These are phyloP conservation scores for Talaromyces sp. DNA, from an alignment of 2,329 filamentous ascomycete genomes.

Conservation along the genomic window DNA sequence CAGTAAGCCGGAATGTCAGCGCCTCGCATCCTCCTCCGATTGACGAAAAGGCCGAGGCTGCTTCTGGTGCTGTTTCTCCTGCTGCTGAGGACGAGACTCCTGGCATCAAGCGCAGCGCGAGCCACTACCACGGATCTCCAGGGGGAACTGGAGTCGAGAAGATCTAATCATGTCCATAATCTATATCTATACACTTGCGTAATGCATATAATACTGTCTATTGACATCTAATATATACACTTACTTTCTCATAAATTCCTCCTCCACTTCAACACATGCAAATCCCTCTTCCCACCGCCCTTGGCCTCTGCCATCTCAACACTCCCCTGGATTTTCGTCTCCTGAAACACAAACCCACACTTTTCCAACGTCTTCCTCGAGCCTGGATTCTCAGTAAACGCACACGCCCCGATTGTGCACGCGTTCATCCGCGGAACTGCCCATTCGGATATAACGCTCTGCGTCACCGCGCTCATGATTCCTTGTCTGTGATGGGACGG, in stretches of 20 bases:
- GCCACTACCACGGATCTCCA: conserved; percentile 25
- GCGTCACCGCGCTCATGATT: conserved; percentile 22
- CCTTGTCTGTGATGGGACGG: conserved; percentile 24
- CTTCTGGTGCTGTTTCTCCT: background rate
- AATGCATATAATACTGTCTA: background rate
- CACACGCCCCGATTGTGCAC: conserved; percentile 15
- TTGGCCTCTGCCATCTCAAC: conserved; percentile 10
- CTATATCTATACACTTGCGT: background rate
- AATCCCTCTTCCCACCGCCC: conserved; percentile 16
- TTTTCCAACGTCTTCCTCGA: conserved; percentile 24
- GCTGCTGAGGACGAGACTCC: background rate
- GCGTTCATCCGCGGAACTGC: conserved; percentile 25
- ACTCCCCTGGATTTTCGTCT: conserved; percentile 17
- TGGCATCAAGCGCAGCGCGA: conserved; percentile 20
- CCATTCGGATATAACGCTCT: conserved; percentile 20
- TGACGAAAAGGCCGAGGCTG: background rate
- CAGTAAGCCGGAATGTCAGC: conserved; percentile 8
- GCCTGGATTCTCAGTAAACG: conserved; percentile 20
- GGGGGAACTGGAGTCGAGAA: conserved; percentile 18
- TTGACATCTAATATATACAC: background rate
- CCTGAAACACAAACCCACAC: conserved; percentile 20
- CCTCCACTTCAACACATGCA: conserved; percentile 15
- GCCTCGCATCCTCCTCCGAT: conserved; percentile 6
- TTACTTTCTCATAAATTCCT: background rate
- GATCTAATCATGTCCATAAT: background rate